A percentile compares a stretch with the other conserved stretches of the same genome.
phyloP scores from a whole-genome alignment of 2,329 filamentous ascomycete genomes.

The Neophaeococcomyces aloes region DNA sequence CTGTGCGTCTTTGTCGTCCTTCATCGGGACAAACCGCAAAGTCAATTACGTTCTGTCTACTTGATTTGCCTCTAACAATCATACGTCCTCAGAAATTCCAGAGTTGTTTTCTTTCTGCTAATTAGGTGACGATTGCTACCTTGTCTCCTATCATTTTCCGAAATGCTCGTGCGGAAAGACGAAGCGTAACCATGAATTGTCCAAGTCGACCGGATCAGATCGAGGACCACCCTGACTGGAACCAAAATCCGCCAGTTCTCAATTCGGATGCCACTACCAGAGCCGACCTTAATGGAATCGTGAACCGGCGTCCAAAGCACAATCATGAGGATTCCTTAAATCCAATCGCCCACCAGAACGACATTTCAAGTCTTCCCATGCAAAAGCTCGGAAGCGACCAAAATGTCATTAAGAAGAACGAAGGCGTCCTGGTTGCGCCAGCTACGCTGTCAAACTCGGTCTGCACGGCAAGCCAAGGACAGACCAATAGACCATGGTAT shows the following conservation, averaged over 20 bases:
- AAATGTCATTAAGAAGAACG: conserved; percentile 5
- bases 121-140: background rate
- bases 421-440: background rate
- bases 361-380: background rate
- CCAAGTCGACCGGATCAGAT: conserved; percentile 51
- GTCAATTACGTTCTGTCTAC: too few relatives aligned
- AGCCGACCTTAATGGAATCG: conserved; percentile 51
- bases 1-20: too few relatives aligned
- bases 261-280: conserved; percentile 52
- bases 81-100: background rate
- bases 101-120: background rate
- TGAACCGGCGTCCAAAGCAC: conserved; percentile 45
- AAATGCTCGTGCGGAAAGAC: background rate
- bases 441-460: too few relatives aligned
- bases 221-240: conserved; percentile 44
- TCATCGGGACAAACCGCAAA: too few relatives aligned
- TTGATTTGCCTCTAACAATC: too few relatives aligned
- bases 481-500: conserved; percentile 12
- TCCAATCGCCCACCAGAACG: conserved; percentile 11
- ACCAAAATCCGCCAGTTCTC: conserved; percentile 50
- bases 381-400: background rate
- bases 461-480: background rate
- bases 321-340: conserved; percentile 24
- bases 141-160: background rate
- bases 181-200: conserved; percentile 47